Base-by-base conservation (phyloP, 1,284 basidiomycete genomes). In the Polyporus tsugae region DNA sequence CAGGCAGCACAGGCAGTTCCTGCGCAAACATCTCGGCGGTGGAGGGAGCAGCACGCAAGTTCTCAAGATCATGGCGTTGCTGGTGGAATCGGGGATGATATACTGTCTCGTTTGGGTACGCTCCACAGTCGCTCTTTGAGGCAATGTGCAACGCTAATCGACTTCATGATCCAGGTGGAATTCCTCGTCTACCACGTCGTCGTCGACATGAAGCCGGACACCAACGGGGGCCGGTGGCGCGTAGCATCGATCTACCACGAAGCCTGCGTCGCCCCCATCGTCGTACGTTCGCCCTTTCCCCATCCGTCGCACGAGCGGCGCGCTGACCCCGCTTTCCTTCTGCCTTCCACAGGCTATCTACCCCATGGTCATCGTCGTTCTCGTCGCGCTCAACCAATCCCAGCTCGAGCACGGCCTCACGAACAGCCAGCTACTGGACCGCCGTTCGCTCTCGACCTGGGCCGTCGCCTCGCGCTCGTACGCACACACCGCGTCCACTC, bases 41-140 rank as follows among this genome's bases (percentile, higher is more conserved):
- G 13, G 10, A 2, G 61, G 39, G 5, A n/a, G 35, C n/a, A 52
- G 61, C 49, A 52, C 61, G 10, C 61, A 39, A 25, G 61, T 49
- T 33, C n/a, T 53, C 19, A 36, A 39, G 10, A 29, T 53, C 35
- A 46, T 53, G 17, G 49, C 49, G 33, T 49, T 62, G 19, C 49
- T 62, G 33, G 61, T 53, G 10, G 61, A 62, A n/a, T 62, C 46
- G 1, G 61, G 61, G 5, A 49, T 39, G 22, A 49, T 53, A 9
- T 62, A 62, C 61, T 38, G 46, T 19, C 44, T 49, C 3, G 9
- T 62, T 4, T 62, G 61, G 61, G 61, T 62, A 11, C 11, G 61
- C 25, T 10, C 19, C 55, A 46, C 44, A 15, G 19, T 6, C 29
- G 29, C 15, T 46, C 15, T 46, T 19, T 17, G 19, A 46, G 44